These are phyloP conservation scores for Hypoxylon intermedium DNA, from an alignment of 495 filamentous ascomycete species.

Conservation along the genomic window DNA sequence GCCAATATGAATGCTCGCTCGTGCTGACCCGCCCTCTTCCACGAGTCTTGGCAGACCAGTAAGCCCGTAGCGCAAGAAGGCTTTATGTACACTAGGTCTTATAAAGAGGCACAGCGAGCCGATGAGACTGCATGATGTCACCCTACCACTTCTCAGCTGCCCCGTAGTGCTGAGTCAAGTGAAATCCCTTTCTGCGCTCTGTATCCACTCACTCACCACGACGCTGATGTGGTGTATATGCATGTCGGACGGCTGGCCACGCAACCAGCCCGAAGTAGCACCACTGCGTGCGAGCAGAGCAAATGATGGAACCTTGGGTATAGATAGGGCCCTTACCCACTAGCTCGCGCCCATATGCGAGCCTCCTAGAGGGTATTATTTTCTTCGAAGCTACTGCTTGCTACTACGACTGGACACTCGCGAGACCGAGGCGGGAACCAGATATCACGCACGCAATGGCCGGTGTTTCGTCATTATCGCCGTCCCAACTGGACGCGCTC, in stretches of 20 bases:
- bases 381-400: slow-evolving; percentile 13
- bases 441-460: slow-evolving; percentile 16
- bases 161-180: slow-evolving; percentile 31
- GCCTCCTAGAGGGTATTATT: slow-evolving; percentile 3
- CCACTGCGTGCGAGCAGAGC: neutral
- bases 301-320: slow-evolving; percentile 9
- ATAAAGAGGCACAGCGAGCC: slow-evolving; percentile 27
- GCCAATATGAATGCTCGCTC: slow-evolving; percentile 19
- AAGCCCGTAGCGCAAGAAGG: slow-evolving; percentile 10
- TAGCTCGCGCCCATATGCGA: slow-evolving; percentile 21
- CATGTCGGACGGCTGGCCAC: slow-evolving; percentile 27
- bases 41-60: slow-evolving; percentile 28
- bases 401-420: neutral
- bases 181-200: slow-evolving; percentile 8
- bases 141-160: slow-evolving; percentile 31
- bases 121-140: slow-evolving; percentile 28
- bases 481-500: slow-evolving; percentile 14
- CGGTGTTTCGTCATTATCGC: slow-evolving; percentile 18
- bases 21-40: slow-evolving; percentile 14
- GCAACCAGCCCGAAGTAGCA: slow-evolving; percentile 19
- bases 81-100: too few species aligned
- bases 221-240: slow-evolving; percentile 22
- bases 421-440: slow-evolving; percentile 7
- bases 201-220: slow-evolving; percentile 27
- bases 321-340: slow-evolving; percentile 38